Base-by-base conservation (phyloP, 1,284 basidiomycete genomes). In the Lignosus rhinocerotis region DNA sequence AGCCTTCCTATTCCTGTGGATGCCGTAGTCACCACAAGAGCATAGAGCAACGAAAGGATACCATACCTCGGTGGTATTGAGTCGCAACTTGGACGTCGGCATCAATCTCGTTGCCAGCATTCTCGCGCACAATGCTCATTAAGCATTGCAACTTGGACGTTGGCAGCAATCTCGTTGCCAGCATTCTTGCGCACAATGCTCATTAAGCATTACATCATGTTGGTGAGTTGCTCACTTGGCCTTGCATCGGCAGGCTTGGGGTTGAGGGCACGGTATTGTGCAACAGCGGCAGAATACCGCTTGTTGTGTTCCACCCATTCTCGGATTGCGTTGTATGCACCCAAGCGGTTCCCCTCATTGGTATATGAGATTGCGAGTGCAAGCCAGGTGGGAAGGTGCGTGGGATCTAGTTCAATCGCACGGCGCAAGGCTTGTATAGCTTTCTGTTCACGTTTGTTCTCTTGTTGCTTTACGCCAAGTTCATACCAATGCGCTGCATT, bases 391-490 rank as follows among this genome's bases (percentile, higher is more conserved):
- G 88, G 85, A 6, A 93, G 78, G 66, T 90, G 84, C 1, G 81
- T 72, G 2, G 92, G 87, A 64, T 97, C 90, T 19, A 98, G 82
- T 65, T 92, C 86, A 47, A 94, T 78, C 1, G 95, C 90, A 59
- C 88, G 88, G 42, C 84, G 80, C 25, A 99, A 81, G 0, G 96
- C 97, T 48, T 88, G 82, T 51, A 99, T 86, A 6, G 96, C 97
- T 67, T 94, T 90, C 21, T 85, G 82, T 75, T 99, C 96, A 21
- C 96, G 87, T 73, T 99, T 97, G 72, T 97, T 98, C 75, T 98
- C 96, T 75, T 99, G 96, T 72, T 99, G 97, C 75, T 94, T 96
- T 47, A 99, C 88, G 30, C 97, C 96, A 46, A 99, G 87, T 59
- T 91, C 85, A 69, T 86, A 95, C 96, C 96, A 99, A 7, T 89